Percentiles rank a stretch among this genome's conserved stretches.
Conservation (phyloP, 164 flowering plant species). For the Vitis labrusca region DNA sequence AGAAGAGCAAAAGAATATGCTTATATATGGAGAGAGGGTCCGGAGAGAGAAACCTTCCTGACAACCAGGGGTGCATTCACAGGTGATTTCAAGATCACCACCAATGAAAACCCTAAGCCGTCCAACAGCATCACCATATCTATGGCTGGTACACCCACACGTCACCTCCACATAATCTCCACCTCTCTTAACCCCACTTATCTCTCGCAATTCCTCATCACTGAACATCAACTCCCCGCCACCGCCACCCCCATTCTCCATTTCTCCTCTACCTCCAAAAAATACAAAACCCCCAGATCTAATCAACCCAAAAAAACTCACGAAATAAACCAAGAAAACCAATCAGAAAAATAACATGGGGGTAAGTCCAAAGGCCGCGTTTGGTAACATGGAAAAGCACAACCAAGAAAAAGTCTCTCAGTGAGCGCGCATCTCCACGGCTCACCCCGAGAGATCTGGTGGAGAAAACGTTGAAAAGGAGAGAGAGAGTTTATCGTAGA, state of each 20-base stretch:
- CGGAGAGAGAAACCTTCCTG: conserved; percentile 42
- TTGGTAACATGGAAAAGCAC: conserved; percentile 5
- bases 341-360: background rate
- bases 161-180: conserved; percentile 65
- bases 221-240: conserved; percentile 36
- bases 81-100: conserved; percentile 76
- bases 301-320: background rate
- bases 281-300: conserved; percentile 1
- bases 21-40: background rate
- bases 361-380: background rate
- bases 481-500: background rate
- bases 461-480: conserved; percentile 23
- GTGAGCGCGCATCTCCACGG: conserved; percentile 25
- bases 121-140: conserved; percentile 90
- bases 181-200: conserved; percentile 65
- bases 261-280: conserved; percentile 7
- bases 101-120: conserved; percentile 72
- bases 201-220: conserved; percentile 73
- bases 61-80: conserved; percentile 92
- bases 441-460: conserved; percentile 31
- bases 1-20: background rate
- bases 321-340: background rate
- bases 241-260: conserved; percentile 44
- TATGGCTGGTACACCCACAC: conserved; percentile 86
- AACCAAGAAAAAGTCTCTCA: conserved; percentile 1